Conservation (phyloP, 192 early-diverging fungal genomes). For the Pilobolus umbonatus region DNA sequence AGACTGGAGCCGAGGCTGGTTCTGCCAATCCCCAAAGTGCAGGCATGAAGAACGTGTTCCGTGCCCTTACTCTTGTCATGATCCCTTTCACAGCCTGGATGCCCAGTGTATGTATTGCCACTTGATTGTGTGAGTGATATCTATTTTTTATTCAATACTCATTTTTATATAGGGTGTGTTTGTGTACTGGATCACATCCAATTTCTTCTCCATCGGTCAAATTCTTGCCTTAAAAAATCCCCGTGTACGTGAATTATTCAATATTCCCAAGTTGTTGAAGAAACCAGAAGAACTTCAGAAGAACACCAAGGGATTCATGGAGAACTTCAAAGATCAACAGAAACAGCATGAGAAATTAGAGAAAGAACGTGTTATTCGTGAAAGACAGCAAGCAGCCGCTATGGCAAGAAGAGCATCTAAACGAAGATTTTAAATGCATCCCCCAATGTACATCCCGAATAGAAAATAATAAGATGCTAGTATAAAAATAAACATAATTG, state of each 20-base stretch:
- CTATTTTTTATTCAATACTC: background rate
- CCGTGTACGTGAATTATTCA: slow-evolving; percentile 49
- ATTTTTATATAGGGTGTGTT: slow-evolving; percentile 60
- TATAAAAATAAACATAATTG: too few species aligned
- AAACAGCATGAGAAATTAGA: slow-evolving; percentile 22
- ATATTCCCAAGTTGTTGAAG: slow-evolving; percentile 54
- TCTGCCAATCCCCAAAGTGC: slow-evolving; percentile 32
- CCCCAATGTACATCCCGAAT: too few species aligned
- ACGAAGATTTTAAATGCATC: slow-evolving; percentile 32
- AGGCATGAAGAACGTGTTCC: slow-evolving; percentile 44
- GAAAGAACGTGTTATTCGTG: slow-evolving; percentile 32
- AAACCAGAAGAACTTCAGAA: slow-evolving; percentile 38
- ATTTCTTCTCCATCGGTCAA: slow-evolving; percentile 68
- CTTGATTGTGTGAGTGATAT: slow-evolving; percentile 15
- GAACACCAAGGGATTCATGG: slow-evolving; percentile 37
- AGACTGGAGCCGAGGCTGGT: slow-evolving; percentile 45
- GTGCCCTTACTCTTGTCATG: slow-evolving; percentile 39
- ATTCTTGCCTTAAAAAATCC: slow-evolving; percentile 56
- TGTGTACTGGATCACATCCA: slow-evolving; percentile 82
- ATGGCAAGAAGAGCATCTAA: slow-evolving; percentile 30
- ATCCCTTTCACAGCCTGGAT: slow-evolving; percentile 45
- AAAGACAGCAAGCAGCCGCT: slow-evolving; percentile 36
- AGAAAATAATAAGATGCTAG: too few species aligned
- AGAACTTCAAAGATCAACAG: slow-evolving; percentile 42
- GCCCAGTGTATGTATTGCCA: slow-evolving; percentile 39